A percentile compares a stretch with the other conserved stretches of the same genome.
Evolutionary conservation across 345 rosid genomes (phyloP).

Genomic region (Pistacia vera): DNA sequence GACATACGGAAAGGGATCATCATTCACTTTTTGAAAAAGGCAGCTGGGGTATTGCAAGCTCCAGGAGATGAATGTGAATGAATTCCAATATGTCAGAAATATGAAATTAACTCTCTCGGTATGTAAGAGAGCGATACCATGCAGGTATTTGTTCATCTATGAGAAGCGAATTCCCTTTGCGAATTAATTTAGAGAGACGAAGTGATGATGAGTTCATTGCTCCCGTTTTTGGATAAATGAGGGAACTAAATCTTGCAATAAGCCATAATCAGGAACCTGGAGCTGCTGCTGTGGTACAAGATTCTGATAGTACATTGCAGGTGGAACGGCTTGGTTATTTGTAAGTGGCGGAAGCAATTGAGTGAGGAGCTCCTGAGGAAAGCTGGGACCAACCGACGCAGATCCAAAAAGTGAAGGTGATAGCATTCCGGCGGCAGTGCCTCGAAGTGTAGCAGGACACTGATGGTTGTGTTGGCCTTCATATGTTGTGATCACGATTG

Average conservation of each 20-base stretch:
- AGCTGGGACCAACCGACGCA: slow-evolving; percentile 17
- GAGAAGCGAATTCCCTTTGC: background rate
- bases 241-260: slow-evolving; percentile 39
- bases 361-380: slow-evolving; percentile 32
- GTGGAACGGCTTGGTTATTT: slow-evolving; percentile 5
- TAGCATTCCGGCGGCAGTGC: slow-evolving; percentile 34
- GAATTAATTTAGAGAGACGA: background rate
- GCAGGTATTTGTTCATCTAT: too few relatives aligned
- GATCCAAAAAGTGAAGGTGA: slow-evolving; percentile 30
- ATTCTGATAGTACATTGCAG: slow-evolving; percentile 19
- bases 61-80: background rate
- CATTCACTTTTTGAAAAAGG: background rate
- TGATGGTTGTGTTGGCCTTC: slow-evolving; percentile 68
- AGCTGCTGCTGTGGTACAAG: slow-evolving; percentile 21
- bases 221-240: slow-evolving; percentile 26
- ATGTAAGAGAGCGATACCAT: background rate
- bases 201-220: slow-evolving; percentile 23
- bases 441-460: slow-evolving; percentile 47
- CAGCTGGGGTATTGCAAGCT: background rate
- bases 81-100: background rate
- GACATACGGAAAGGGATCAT: background rate
- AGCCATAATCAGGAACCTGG: slow-evolving; percentile 36
- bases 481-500: slow-evolving; percentile 61
- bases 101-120: background rate
- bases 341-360: slow-evolving; percentile 29